Conservation (phyloP, 164 flowering plant species). For the Nymphaea thermarum region DNA sequence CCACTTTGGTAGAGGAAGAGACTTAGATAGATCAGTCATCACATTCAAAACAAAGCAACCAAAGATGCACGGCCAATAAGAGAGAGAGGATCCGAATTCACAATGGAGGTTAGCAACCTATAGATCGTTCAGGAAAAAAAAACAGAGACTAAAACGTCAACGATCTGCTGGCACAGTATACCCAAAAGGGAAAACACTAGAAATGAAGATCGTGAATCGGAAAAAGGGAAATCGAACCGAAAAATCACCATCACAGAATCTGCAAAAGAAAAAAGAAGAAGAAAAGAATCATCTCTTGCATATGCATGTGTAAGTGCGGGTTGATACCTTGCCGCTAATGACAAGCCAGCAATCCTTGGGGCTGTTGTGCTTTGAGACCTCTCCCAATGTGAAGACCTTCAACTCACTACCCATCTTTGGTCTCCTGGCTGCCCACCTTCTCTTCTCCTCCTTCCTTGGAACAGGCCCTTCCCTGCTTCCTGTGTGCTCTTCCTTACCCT, state of each 20-base stretch:
- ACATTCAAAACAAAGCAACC: too few relatives aligned
- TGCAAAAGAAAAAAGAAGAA: neutral
- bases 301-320: neutral
- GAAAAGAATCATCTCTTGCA: neutral
- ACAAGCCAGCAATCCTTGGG: constrained; percentile 37
- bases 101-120: too few relatives aligned
- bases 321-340: constrained; percentile 32
- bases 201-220: neutral
- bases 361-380: constrained; percentile 27
- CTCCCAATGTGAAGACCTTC: constrained; percentile 19
- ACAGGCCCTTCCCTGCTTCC: too few relatives aligned
- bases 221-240: too few relatives aligned
- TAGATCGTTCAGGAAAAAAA: too few relatives aligned
- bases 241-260: too few relatives aligned
- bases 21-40: too few relatives aligned
- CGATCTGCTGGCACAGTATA: neutral
- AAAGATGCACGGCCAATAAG: too few relatives aligned
- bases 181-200: neutral
- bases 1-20: too few relatives aligned
- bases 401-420: constrained; percentile 17
- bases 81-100: too few relatives aligned
- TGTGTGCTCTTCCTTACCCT: neutral
- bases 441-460: too few relatives aligned
- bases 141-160: neutral
- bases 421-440: neutral